Percentiles rank a stretch among this genome's conserved stretches.
Conservation (phyloP, 2,329 filamentous ascomycete genomes). For the Monosporascus sp. region DNA sequence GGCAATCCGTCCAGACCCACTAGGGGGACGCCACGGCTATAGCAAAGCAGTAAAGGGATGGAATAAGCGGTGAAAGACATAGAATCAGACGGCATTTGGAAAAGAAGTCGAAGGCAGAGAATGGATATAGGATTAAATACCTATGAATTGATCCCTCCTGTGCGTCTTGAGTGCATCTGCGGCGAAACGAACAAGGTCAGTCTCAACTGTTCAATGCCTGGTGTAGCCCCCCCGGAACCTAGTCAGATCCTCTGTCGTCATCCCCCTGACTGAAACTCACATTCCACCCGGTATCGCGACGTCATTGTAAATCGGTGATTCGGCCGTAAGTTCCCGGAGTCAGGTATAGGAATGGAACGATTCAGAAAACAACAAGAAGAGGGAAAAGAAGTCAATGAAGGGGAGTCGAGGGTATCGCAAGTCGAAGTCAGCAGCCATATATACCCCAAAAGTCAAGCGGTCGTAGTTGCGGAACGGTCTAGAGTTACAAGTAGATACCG, state of each 20-base stretch:
- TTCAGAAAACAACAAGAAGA: neutral
- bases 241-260: neutral
- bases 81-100: too few relatives aligned
- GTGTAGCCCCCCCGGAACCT: neutral
- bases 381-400: neutral
- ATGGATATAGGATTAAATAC: conserved; percentile 34
- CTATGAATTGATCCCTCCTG: conserved; percentile 82
- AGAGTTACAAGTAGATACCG: neutral
- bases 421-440: neutral
- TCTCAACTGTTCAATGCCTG: too few relatives aligned
- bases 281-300: conserved; percentile 66
- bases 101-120: neutral
- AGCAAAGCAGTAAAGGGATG: neutral
- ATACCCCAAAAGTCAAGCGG: neutral
- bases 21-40: too few relatives aligned
- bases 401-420: neutral
- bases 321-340: neutral
- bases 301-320: conserved; percentile 42
- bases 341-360: neutral
- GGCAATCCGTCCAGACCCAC: too few relatives aligned
- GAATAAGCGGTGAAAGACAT: neutral
- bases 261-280: conserved; percentile 39
- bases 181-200: conserved; percentile 8
- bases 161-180: conserved; percentile 71
- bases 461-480: neutral